Percentiles rank a stretch among this genome's conserved stretches.
phyloP scores from a whole-genome alignment of 208 protist genomes.

The Vickermania ingenoplastis region DNA sequence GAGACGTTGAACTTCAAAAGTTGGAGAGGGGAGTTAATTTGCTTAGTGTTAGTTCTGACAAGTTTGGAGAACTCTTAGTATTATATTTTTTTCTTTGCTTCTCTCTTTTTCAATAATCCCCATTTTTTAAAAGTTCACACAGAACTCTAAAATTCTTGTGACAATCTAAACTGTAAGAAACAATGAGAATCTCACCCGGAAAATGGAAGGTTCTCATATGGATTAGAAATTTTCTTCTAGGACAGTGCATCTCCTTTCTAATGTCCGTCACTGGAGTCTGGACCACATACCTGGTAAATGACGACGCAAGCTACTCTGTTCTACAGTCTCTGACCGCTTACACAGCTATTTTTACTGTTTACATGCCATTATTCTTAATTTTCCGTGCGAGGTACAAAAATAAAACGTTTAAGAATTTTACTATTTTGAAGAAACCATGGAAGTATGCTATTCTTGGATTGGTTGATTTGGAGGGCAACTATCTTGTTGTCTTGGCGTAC shows the following conservation, averaged over 20 bases:
- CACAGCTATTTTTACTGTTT: slow-evolving; percentile 60
- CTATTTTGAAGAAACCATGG: slow-evolving; percentile 51
- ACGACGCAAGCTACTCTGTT: slow-evolving; percentile 79
- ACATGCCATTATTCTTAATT: slow-evolving; percentile 43
- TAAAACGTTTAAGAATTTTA: slow-evolving; percentile 40
- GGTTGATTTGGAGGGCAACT: slow-evolving; percentile 92
- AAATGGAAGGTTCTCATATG: no score
- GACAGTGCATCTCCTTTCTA: slow-evolving; percentile 74
- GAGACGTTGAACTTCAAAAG: no score
- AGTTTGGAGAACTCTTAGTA: no score
- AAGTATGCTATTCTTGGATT: slow-evolving; percentile 85
- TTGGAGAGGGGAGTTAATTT: no score
- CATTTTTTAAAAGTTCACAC: no score
- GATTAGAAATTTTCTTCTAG: slow-evolving; percentile 46
- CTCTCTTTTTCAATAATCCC: no score
- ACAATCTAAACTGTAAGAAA: no score
- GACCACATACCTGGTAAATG: slow-evolving; percentile 68
- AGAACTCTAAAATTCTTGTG: no score
- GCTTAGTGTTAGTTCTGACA: no score
- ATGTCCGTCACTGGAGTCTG: slow-evolving; percentile 82
- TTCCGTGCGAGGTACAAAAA: slow-evolving; percentile 22
- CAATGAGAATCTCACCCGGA: no score
- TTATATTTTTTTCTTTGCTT: no score
- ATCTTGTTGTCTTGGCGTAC: slow-evolving; percentile 88
- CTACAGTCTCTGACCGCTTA: slow-evolving; percentile 77